A percentile compares a stretch with the other conserved stretches of the same genome.
These are phyloP conservation scores for Fusarium sp. DNA, from an alignment of 2,329 filamentous ascomycete genomes.

Conservation along the genomic window DNA sequence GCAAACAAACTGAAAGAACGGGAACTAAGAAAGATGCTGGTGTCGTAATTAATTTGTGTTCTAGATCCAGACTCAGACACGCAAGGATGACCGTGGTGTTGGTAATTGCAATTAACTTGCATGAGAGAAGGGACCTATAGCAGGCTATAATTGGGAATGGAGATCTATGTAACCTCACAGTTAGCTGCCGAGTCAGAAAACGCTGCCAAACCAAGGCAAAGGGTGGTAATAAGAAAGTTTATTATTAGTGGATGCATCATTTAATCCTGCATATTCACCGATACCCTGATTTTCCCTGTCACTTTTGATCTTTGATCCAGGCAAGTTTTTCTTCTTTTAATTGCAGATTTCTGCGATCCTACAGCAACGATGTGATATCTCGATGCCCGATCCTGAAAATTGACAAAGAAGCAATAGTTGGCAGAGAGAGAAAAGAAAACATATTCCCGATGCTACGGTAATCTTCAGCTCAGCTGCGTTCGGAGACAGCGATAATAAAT, in stretches of 20 bases:
- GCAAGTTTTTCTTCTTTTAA: conserved; percentile 20
- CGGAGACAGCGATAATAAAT: conserved; percentile 13
- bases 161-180: conserved; percentile 11
- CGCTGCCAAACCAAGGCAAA: conserved; percentile 19
- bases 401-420: conserved; percentile 21
- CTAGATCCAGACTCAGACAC: neutral
- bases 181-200: conserved; percentile 3
- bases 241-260: conserved; percentile 13
- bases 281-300: conserved; percentile 3
- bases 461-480: conserved; percentile 15
- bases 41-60: neutral
- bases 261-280: conserved; percentile 1
- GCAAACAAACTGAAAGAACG: conserved; percentile 3
- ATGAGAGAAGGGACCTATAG: conserved; percentile 1
- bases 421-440: neutral
- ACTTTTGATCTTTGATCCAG: neutral
- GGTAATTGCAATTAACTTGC: conserved; percentile 15
- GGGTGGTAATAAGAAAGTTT: neutral
- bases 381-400: conserved; percentile 24
- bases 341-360: neutral
- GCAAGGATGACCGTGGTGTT: conserved; percentile 19
- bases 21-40: conserved; percentile 16
- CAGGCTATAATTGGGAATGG: conserved; percentile 8
- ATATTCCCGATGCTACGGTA: conserved; percentile 4
- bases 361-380: conserved; percentile 12